A percentile compares a stretch with the other conserved stretches of the same genome.
Evolutionary conservation across 1,139 yeast species (phyloP).

Genomic region (Lodderomyces oxycetoniae): DNA sequence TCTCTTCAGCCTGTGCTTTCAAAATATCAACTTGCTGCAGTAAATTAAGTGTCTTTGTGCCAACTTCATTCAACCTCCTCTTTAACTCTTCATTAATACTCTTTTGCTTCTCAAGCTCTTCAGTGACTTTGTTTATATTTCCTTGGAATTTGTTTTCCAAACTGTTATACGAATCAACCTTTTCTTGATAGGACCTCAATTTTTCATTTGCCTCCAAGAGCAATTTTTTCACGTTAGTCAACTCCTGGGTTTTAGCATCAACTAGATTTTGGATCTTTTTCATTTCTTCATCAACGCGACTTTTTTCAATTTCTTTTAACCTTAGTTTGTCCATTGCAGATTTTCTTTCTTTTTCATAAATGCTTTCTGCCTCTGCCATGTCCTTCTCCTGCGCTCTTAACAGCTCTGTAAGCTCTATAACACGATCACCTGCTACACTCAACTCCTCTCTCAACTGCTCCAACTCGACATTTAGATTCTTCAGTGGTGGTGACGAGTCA

Average conservation of each 20-base stretch:
- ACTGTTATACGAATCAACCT: constrained; percentile 34
- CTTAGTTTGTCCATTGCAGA: neutral
- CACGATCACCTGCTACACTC: constrained; percentile 36
- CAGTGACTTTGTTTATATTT: constrained; percentile 25
- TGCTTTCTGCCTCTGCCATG: constrained; percentile 32
- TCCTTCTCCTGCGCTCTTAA: constrained; percentile 43
- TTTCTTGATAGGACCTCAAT: constrained; percentile 20
- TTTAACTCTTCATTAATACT: constrained; percentile 47
- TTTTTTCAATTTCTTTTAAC: constrained; percentile 22
- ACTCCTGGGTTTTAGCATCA: constrained; percentile 3
- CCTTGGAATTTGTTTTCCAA: constrained; percentile 32
- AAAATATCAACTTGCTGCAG: constrained; percentile 40
- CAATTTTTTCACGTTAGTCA: constrained; percentile 15
- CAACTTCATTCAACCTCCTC: constrained; percentile 53
- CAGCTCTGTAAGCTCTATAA: constrained; percentile 33
- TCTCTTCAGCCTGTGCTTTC: constrained; percentile 38
- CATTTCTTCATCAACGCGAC: constrained; percentile 19
- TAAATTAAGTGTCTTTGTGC: constrained; percentile 54
- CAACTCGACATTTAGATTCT: constrained; percentile 16
- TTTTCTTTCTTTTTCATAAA: constrained; percentile 29
- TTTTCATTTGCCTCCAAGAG: constrained; percentile 22
- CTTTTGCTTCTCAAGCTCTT: constrained; percentile 51
- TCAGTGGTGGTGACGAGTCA: constrained; percentile 5
- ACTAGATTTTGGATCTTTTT: constrained; percentile 15
- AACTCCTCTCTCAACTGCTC: constrained; percentile 36